Evolutionary conservation across 768 basidiomycete genomes (phyloP), one percentile per base, ranked within the genome.

Genomic region (Boletus rubescentipes): DNA sequence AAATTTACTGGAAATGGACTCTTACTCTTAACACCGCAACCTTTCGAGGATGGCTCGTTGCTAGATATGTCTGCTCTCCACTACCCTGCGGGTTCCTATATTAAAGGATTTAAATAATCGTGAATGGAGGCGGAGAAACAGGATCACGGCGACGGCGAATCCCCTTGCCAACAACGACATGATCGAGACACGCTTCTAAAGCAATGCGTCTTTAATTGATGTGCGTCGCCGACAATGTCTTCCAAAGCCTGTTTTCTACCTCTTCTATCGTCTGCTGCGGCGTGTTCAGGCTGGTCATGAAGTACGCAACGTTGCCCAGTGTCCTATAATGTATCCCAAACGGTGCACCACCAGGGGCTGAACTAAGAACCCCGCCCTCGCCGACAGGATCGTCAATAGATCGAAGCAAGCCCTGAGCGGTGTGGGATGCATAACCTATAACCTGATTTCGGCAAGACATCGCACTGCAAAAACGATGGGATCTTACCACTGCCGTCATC

Each of bases 261-360:
- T 77, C 75, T 52, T 83, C 80, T 35, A 88, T 76, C 15, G 79
- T 78, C 16, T 69, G 61, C 2, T 75, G 54, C 2, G 72, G 69
- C 1, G 89, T 93, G 65, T 93, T 93, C 37, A 95, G 76, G 69
- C 90, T 93, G 7, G 84, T 86, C 81, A 96, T 95, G 66, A 94
- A 90, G 68, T 96, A 96, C n/a, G 87, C 88, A 9, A 93, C 85
- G 64, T 94, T 85, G 0, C 96, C 96, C 35, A 98, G 73, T 0
- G 96, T 94, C 53, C 96, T 80, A 59, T 81, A 93, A 67, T 98
- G 89, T 20, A 98, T 80, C 35, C 81, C 78, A 70, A 86, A 86
- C 5, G 82, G 75, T 16, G 75, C 76, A 34, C 83, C 79, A 2
- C 81, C 79, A 9, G 81, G 81, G 1, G 78, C 77, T 0, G 76